Percentiles rank a stretch among this genome's conserved stretches.
These are phyloP conservation scores for Helianthus tuberosus DNA, from an alignment of 129 eudicot species.

Conservation along the genomic window DNA sequence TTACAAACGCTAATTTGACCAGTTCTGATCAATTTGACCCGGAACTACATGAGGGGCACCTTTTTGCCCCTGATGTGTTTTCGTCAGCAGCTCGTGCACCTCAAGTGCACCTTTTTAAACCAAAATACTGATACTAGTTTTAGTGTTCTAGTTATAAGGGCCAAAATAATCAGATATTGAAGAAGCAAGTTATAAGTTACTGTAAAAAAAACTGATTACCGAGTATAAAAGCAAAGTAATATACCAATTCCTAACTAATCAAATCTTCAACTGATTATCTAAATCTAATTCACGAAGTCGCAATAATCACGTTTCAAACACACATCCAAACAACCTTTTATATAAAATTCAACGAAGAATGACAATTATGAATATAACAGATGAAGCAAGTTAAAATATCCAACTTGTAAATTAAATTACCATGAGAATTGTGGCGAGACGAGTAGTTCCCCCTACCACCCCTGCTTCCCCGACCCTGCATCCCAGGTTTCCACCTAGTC, in stretches of 20 bases:
- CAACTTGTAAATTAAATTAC: conserved; percentile 50
- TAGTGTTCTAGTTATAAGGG: not conserved
- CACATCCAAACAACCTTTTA: conserved; percentile 16
- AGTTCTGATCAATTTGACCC: no score
- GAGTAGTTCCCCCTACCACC: conserved; percentile 65
- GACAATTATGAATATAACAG: not conserved
- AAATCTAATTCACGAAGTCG: not conserved
- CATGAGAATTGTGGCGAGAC: conserved; percentile 55
- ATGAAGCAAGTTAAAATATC: not conserved
- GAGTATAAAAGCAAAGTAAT: not conserved
- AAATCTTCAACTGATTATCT: not conserved
- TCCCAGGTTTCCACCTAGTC: conserved; percentile 67
- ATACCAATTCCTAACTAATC: not conserved
- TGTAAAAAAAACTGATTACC: not conserved
- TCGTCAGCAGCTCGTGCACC: no score
- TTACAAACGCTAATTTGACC: no score
- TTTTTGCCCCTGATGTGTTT: no score
- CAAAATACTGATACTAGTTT: not conserved
- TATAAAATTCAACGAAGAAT: not conserved
- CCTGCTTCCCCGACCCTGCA: no score
- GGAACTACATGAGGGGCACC: no score
- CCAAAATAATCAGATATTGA: conserved; percentile 7
- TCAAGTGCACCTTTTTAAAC: no score
- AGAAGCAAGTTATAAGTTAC: not conserved
- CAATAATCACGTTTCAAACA: not conserved